A percentile compares a stretch with the other conserved stretches of the same genome.
phyloP scores from a whole-genome alignment of 139 green algal genomes.

The Micractinium conductrix region DNA sequence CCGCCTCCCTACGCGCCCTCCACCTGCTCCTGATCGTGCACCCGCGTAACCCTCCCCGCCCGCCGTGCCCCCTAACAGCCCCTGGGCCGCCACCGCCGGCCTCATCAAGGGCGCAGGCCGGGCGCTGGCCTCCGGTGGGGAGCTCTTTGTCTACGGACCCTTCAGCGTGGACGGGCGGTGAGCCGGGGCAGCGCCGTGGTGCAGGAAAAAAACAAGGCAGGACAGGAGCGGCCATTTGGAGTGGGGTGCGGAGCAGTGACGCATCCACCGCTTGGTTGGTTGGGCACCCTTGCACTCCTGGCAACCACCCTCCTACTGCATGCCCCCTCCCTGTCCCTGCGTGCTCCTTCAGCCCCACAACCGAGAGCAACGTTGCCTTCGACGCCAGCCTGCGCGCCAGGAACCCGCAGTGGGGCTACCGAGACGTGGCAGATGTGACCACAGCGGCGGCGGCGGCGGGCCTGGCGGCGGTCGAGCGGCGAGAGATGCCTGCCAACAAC shows the following conservation, averaged over 20 bases:
- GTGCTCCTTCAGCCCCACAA: constrained; percentile 35
- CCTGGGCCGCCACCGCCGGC: no score
- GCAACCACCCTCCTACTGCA: background rate
- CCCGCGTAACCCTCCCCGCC: no score
- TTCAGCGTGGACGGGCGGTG: constrained; percentile 48
- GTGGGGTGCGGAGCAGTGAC: no score
- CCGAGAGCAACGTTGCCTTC: constrained; percentile 61
- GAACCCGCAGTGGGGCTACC: constrained; percentile 64
- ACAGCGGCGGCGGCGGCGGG: constrained; percentile 35
- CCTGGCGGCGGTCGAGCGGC: constrained; percentile 36
- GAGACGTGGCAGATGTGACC: constrained; percentile 57
- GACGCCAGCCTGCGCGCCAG: constrained; percentile 47
- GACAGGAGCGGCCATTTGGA: no score
- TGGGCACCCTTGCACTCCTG: background rate
- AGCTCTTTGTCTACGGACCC: constrained; percentile 64
- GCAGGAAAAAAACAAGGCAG: no score
- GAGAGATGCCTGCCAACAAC: constrained; percentile 72
- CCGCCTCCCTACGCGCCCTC: no score
- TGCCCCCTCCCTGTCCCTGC: background rate
- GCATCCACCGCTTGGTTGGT: no score
- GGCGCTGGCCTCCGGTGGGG: constrained; percentile 11
- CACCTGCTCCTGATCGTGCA: no score
- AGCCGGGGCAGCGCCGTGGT: no score
- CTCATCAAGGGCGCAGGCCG: constrained; percentile 53
- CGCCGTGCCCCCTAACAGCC: no score